These are phyloP conservation scores for Ogataea nonfermentans DNA, from an alignment of 805 yeast species.

Conservation along the genomic window DNA sequence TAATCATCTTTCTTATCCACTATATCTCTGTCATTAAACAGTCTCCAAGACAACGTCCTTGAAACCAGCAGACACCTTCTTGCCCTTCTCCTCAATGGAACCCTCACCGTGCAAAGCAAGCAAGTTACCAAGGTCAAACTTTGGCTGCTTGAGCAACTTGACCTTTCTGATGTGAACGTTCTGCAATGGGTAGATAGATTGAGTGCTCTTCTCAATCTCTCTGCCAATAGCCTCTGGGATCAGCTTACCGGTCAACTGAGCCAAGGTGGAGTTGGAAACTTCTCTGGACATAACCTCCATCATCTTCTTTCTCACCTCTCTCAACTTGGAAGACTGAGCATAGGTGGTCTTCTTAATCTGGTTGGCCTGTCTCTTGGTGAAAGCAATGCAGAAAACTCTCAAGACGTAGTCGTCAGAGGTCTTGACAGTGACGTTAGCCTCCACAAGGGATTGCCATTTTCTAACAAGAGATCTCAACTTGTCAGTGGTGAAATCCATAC, in stretches of 20 bases:
- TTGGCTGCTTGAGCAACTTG: constrained; percentile 97
- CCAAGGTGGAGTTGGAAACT: constrained; percentile 90
- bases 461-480: constrained; percentile 96
- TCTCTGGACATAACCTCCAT: constrained; percentile 94
- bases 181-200: constrained; percentile 94
- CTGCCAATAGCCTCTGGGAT: constrained; percentile 99
- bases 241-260: constrained; percentile 95
- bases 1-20: not conserved
- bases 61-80: constrained; percentile 93
- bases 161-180: constrained; percentile 99
- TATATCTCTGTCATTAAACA: constrained; percentile 54
- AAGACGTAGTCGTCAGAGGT: constrained; percentile 96
- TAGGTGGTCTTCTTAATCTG: constrained; percentile 97
- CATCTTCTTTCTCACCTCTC: constrained; percentile 97
- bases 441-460: constrained; percentile 98
- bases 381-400: constrained; percentile 95
- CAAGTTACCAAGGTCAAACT: constrained; percentile 95
- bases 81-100: constrained; percentile 93
- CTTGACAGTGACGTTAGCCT: constrained; percentile 97
- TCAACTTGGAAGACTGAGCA: constrained; percentile 96
- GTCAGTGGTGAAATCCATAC: constrained; percentile 96
- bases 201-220: constrained; percentile 96
- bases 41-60: constrained; percentile 98
- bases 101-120: constrained; percentile 97
- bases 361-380: constrained; percentile 97